Evolutionary conservation across 2,329 filamentous ascomycete species (phyloP).

Genomic region (Alternaria sp.): DNA sequence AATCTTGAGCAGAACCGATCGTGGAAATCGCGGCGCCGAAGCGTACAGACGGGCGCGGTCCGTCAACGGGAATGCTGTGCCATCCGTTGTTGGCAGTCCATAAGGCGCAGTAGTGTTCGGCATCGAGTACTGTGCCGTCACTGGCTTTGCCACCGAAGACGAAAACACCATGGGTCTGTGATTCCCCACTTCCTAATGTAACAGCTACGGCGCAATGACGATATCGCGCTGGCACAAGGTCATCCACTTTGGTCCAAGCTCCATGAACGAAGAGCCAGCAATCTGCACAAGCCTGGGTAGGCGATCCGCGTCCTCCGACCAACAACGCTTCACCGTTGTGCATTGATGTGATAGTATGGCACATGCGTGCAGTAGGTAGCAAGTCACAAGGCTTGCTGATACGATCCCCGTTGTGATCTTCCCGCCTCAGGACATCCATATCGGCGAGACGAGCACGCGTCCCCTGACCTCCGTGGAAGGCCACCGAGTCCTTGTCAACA

Average conservation of each 20-base stretch:
- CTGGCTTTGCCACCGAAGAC: conserved; percentile 58
- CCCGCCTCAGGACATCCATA: conserved; percentile 51
- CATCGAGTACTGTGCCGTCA: conserved; percentile 53
- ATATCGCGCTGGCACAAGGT: conserved; percentile 76
- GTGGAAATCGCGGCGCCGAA: conserved; percentile 67
- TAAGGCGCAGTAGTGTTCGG: conserved; percentile 48
- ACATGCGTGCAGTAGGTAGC: conserved; percentile 63
- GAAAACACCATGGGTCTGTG: conserved; percentile 55
- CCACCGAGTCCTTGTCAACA: conserved; percentile 43
- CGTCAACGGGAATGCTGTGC: conserved; percentile 54
- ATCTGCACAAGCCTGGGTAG: conserved; percentile 72
- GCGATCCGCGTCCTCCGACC: conserved; percentile 81
- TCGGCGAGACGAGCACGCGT: conserved; percentile 59
- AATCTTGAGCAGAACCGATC: conserved; percentile 47
- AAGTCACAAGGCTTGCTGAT: conserved; percentile 44
- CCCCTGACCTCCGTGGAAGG: conserved; percentile 57
- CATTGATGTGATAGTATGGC: conserved; percentile 77
- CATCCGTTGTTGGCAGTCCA: conserved; percentile 63
- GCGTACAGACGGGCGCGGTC: conserved; percentile 57
- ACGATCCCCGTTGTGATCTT: conserved; percentile 35
- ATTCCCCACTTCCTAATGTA: conserved; percentile 50
- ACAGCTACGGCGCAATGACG: conserved; percentile 72
- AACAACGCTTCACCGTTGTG: conserved; percentile 68
- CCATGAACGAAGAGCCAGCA: conserved; percentile 76
- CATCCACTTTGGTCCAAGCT: conserved; percentile 70